These are phyloP conservation scores for Ophiocordyceps camponoti-leonardi DNA, from an alignment of 2,329 filamentous ascomycete species.

Conservation along the genomic window DNA sequence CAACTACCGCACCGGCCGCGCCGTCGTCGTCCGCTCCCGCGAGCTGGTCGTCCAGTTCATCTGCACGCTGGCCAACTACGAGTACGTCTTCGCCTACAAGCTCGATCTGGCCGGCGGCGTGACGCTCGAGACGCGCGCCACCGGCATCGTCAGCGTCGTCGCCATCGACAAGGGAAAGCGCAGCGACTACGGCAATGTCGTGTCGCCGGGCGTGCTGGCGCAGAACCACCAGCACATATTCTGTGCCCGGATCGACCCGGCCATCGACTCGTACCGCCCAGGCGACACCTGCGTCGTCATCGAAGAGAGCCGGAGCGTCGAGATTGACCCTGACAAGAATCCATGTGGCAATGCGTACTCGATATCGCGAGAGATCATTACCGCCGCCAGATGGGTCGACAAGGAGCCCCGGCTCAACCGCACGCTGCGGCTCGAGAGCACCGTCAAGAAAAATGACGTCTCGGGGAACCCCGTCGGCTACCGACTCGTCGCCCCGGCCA, in stretches of 20 bases:
- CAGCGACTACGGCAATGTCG: slow-evolving; percentile 39
- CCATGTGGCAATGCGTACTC: slow-evolving; percentile 28
- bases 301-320: slow-evolving; percentile 24
- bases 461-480: slow-evolving; percentile 29
- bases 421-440: slow-evolving; percentile 31
- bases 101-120: slow-evolving; percentile 34
- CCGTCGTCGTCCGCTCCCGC: slow-evolving; percentile 35
- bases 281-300: slow-evolving; percentile 29
- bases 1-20: slow-evolving; percentile 38
- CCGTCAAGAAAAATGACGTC: slow-evolving; percentile 20
- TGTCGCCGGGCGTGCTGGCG: slow-evolving; percentile 41
- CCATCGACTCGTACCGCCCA: slow-evolving; percentile 34
- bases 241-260: slow-evolving; percentile 41
- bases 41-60: slow-evolving; percentile 43
- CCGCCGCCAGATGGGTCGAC: slow-evolving; percentile 27
- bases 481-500: slow-evolving; percentile 23
- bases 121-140: slow-evolving; percentile 14
- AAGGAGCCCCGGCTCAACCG: slow-evolving; percentile 30
- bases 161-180: slow-evolving; percentile 37
- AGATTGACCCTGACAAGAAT: slow-evolving; percentile 22
- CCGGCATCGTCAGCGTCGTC: slow-evolving; percentile 23
- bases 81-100: slow-evolving; percentile 26
- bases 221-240: slow-evolving; percentile 55
- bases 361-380: slow-evolving; percentile 25
- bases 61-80: slow-evolving; percentile 46